These are phyloP conservation scores for Neurospora sp. DNA, from an alignment of 495 filamentous ascomycete genomes.

Conservation along the genomic window DNA sequence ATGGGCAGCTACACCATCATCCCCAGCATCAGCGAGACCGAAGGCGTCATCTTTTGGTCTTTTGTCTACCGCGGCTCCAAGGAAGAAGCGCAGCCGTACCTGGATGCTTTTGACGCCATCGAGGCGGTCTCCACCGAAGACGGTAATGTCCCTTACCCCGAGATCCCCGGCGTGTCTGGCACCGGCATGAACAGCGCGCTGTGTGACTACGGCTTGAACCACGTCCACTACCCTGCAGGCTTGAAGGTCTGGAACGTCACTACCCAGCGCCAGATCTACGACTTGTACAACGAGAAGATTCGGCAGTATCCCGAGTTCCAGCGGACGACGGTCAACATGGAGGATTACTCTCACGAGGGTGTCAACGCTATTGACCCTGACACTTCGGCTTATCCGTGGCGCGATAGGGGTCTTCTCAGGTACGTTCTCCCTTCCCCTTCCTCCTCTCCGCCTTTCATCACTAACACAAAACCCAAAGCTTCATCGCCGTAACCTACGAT, in stretches of 20 bases:
- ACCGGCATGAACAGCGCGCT: conserved; percentile 26
- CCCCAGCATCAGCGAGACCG: conserved; percentile 23
- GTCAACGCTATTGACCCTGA: conserved; percentile 28
- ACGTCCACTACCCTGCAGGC: conserved; percentile 43
- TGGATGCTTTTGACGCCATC: conserved; percentile 34
- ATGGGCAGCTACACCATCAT: conserved; percentile 43
- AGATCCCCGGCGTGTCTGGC: conserved; percentile 34
- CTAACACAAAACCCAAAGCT: neutral
- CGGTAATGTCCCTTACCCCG: conserved; percentile 29
- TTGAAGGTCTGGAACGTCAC: conserved; percentile 33
- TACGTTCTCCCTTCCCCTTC: neutral
- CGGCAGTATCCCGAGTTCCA: conserved; percentile 13
- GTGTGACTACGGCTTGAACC: conserved; percentile 39
- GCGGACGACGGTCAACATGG: conserved; percentile 43
- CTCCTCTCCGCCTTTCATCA: neutral
- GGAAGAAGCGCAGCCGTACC: conserved; percentile 38
- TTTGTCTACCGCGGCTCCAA: conserved; percentile 27
- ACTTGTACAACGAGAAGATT: conserved; percentile 26
- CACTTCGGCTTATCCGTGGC: conserved; percentile 34
- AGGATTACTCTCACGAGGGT: conserved; percentile 41
- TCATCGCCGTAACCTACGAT: neutral
- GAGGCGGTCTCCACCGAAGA: conserved; percentile 29
- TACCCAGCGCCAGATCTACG: conserved; percentile 32
- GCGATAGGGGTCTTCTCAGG: conserved; percentile 8
- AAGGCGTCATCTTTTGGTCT: conserved; percentile 41